Evolutionary conservation across 805 yeast genomes (phyloP).

Genomic region (Priceomyces haplophilus): DNA sequence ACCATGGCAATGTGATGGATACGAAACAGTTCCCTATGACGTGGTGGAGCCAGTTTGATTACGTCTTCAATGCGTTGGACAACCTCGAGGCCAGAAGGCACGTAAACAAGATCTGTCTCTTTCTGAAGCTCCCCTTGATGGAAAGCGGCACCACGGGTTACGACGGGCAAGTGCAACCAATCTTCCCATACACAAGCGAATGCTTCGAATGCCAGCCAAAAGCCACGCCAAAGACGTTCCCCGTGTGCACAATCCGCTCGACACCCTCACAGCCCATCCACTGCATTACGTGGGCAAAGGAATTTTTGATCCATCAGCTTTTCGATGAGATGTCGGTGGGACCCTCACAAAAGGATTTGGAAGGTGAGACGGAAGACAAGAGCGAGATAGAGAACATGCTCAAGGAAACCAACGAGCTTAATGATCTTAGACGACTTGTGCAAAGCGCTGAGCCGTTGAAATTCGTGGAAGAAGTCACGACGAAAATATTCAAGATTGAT

Average conservation of each 20-base stretch:
- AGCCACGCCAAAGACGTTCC: conserved; percentile 85
- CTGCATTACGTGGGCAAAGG: conserved; percentile 97
- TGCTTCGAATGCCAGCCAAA: conserved; percentile 91
- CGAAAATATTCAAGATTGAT: conserved; percentile 68
- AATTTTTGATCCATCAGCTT: conserved; percentile 77
- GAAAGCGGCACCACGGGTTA: conserved; percentile 96
- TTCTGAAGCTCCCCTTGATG: conserved; percentile 70
- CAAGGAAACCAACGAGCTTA: conserved; percentile 65
- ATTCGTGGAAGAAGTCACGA: conserved; percentile 44
- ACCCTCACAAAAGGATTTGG: conserved; percentile 12
- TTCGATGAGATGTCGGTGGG: conserved; percentile 51
- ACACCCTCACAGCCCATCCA: conserved; percentile 97
- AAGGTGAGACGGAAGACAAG: conserved; percentile 57
- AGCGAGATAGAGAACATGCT: conserved; percentile 63
- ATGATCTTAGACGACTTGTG: conserved; percentile 28
- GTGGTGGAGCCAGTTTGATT: conserved; percentile 72
- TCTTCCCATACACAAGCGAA: conserved; percentile 75
- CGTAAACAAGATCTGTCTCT: conserved; percentile 80
- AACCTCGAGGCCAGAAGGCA: conserved; percentile 91
- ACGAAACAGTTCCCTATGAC: conserved; percentile 61
- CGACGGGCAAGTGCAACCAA: conserved; percentile 92
- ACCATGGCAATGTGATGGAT: conserved; percentile 88
- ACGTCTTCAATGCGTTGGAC: conserved; percentile 90
- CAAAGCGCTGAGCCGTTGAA: conserved; percentile 11
- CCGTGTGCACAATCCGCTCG: conserved; percentile 94